Conservation (phyloP, 768 basidiomycete genomes). For the Auricularia auricula-judae region DNA sequence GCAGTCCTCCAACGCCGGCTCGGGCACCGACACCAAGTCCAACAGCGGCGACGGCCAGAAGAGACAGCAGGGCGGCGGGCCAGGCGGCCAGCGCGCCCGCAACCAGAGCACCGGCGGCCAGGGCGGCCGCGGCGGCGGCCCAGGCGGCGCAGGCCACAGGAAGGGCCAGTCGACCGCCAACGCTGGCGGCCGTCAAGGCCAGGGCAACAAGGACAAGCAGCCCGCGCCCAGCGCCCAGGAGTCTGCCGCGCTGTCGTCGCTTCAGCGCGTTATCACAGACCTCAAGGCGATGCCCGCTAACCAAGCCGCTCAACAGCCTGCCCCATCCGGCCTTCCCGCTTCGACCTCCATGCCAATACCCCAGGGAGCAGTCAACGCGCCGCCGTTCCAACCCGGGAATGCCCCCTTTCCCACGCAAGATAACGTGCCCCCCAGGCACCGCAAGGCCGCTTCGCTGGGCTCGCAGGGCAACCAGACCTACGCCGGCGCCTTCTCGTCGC, state of each 20-base stretch:
- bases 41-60: slow-evolving; percentile 44
- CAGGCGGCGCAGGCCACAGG: slow-evolving; percentile 25
- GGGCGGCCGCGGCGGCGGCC: neutral
- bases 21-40: slow-evolving; percentile 58
- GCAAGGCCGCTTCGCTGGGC: slow-evolving; percentile 72
- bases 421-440: slow-evolving; percentile 45
- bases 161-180: slow-evolving; percentile 46
- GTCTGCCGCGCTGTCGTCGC: slow-evolving; percentile 69
- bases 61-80: slow-evolving; percentile 27
- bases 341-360: slow-evolving; percentile 35
- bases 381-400: slow-evolving; percentile 65
- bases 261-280: slow-evolving; percentile 91
- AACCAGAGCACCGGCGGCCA: neutral
- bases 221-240: slow-evolving; percentile 39
- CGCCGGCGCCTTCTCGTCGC: slow-evolving; percentile 65
- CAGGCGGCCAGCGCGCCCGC: slow-evolving; percentile 28
- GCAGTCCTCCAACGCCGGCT: slow-evolving; percentile 31
- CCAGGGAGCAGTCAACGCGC: slow-evolving; percentile 44
- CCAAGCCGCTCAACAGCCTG: slow-evolving; percentile 21
- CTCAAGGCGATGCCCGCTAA: slow-evolving; percentile 63
- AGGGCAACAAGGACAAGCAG: slow-evolving; percentile 29
- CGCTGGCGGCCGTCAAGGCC: slow-evolving; percentile 25
- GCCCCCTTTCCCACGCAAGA: slow-evolving; percentile 38
- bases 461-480: slow-evolving; percentile 18
- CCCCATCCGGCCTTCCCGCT: slow-evolving; percentile 23